Conservation (phyloP, 768 basidiomycete species). For the Dictyophora rubrovolvata region DNA sequence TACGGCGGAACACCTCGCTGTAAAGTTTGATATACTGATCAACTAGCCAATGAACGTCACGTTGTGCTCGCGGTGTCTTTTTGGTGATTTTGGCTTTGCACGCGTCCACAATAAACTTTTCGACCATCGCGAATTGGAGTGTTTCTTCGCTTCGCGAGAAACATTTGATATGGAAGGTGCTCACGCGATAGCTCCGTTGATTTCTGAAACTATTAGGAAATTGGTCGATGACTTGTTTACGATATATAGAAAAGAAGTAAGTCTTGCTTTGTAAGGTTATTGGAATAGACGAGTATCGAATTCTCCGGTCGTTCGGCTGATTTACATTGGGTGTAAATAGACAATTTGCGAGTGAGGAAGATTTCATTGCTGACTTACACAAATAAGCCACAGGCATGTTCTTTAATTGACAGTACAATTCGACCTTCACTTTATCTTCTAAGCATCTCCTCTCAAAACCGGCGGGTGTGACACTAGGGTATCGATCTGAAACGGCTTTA, state of each 20-base stretch:
- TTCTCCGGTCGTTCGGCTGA: conserved; percentile 1
- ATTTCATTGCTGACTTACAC: not conserved
- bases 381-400: conserved; percentile 7
- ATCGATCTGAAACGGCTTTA: not conserved
- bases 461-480: not conserved
- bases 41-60: conserved; percentile 9
- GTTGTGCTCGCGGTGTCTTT: not conserved
- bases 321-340: not conserved
- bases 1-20: not conserved
- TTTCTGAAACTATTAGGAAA: not conserved
- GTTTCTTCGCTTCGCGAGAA: conserved; percentile 6
- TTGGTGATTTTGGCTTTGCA: not conserved
- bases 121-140: not conserved
- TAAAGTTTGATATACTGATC: not conserved
- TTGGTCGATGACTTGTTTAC: not conserved
- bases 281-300: conserved; percentile 1
- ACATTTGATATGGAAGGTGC: not conserved
- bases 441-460: conserved; percentile 1
- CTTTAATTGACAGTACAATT: conserved; percentile 1
- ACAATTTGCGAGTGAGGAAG: not conserved
- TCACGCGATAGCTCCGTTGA: conserved; percentile 2
- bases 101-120: not conserved
- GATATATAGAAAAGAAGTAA: not conserved
- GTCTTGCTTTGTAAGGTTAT: conserved; percentile 2
- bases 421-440: not conserved